These are phyloP conservation scores for Pholiota conissans DNA, from an alignment of 768 basidiomycete genomes.

Conservation along the genomic window DNA sequence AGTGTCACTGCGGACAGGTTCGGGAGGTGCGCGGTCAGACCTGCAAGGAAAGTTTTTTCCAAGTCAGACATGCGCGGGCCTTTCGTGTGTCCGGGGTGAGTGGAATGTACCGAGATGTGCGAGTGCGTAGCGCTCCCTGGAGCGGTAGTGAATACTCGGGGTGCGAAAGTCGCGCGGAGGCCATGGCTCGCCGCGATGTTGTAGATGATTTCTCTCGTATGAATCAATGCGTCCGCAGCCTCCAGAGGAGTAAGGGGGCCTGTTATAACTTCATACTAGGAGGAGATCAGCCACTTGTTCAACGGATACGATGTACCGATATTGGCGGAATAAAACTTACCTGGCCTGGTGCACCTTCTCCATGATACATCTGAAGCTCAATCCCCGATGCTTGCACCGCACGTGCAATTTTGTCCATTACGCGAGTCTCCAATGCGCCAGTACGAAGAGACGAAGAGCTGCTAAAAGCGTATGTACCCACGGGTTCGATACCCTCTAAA, in stretches of 20 bases:
- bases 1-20: conserved; percentile 58
- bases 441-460: conserved; percentile 35
- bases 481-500: conserved; percentile 42
- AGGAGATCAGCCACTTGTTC: background rate
- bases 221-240: conserved; percentile 65
- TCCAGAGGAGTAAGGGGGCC: conserved; percentile 65
- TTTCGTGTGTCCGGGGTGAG: conserved; percentile 7
- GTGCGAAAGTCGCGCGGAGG: conserved; percentile 68
- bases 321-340: background rate
- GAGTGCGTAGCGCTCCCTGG: conserved; percentile 60
- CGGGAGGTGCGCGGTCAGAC: conserved; percentile 57
- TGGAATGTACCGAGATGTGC: conserved; percentile 64
- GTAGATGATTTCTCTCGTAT: conserved; percentile 66
- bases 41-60: conserved; percentile 63
- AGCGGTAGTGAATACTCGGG: conserved; percentile 42
- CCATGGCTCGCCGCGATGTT: conserved; percentile 66
- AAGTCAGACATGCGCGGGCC: conserved; percentile 35
- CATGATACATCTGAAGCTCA: conserved; percentile 65
- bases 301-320: background rate
- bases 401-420: conserved; percentile 61
- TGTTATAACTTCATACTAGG: conserved; percentile 65
- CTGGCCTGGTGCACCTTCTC: conserved; percentile 65
- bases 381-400: conserved; percentile 49
- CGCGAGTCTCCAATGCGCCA: conserved; percentile 42
- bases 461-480: conserved; percentile 48